Conservation (phyloP, 495 filamentous ascomycete genomes). For the Tricharina praecox region DNA sequence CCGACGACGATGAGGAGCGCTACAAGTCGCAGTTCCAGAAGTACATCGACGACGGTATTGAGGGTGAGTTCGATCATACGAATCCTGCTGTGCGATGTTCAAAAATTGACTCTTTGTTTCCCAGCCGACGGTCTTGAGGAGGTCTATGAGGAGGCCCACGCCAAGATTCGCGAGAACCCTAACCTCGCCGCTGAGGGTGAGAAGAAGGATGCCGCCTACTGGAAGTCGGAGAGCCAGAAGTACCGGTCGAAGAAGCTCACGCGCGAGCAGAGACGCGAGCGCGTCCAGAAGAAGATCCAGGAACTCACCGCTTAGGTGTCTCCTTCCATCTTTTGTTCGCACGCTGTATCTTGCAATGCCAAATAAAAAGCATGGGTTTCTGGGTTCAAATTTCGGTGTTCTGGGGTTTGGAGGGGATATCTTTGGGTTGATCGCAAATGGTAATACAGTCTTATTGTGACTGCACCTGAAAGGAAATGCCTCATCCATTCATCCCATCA, state of each 20-base stretch:
- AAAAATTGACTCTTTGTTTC: not conserved
- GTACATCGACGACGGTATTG: slow-evolving; percentile 91
- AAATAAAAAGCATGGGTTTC: slow-evolving; percentile 7
- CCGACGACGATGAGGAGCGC: slow-evolving; percentile 99
- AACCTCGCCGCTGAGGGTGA: slow-evolving; percentile 69
- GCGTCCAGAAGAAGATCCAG: slow-evolving; percentile 77
- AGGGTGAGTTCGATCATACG: slow-evolving; percentile 29
- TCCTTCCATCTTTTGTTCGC: not conserved
- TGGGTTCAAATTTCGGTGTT: slow-evolving; percentile 5
- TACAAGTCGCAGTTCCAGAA: slow-evolving; percentile 94
- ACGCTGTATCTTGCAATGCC: not conserved
- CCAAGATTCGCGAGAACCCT: slow-evolving; percentile 92
- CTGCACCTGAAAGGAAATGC: too few relatives aligned
- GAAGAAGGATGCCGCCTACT: slow-evolving; percentile 92
- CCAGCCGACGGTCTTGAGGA: slow-evolving; percentile 88
- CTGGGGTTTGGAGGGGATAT: too few relatives aligned
- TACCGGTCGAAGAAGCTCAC: slow-evolving; percentile 58
- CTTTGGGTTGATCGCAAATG: too few relatives aligned
- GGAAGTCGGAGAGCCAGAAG: slow-evolving; percentile 91
- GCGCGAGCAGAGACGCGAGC: slow-evolving; percentile 58
- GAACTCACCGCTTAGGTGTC: slow-evolving; percentile 30
- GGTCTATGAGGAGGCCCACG: slow-evolving; percentile 84
- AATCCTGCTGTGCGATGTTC: not conserved
- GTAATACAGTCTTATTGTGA: too few relatives aligned
- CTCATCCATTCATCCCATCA: too few relatives aligned